Conservation (phyloP, 2,329 filamentous ascomycete species). For the Acephala macrosclerotiorum region DNA sequence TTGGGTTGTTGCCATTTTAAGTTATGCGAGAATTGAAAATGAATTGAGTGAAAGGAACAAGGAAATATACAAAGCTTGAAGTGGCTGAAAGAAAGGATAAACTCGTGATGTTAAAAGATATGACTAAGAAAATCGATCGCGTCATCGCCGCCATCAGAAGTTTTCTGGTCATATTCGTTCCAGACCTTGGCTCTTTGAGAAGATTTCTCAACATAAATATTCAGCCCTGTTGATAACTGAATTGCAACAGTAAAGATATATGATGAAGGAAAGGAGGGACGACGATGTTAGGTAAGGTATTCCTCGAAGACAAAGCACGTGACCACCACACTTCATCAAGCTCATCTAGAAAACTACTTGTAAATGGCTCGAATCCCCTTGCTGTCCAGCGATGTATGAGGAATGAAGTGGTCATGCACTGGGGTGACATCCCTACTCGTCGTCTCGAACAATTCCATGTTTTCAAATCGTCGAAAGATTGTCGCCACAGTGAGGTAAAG, state of each 20-base stretch:
- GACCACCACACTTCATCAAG: background rate
- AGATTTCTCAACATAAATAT: background rate
- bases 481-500: background rate
- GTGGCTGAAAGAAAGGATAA: background rate
- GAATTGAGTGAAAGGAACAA: background rate
- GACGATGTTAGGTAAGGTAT: background rate
- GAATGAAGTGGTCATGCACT: background rate
- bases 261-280: background rate
- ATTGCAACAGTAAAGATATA: background rate
- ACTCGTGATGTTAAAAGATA: background rate
- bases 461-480: constrained; percentile 5
- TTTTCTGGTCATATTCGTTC: background rate
- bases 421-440: background rate
- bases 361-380: constrained; percentile 4
- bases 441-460: constrained; percentile 6
- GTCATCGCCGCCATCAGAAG: background rate
- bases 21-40: background rate
- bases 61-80: background rate
- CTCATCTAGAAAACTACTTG: background rate
- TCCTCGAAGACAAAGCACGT: background rate
- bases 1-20: background rate
- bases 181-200: background rate
- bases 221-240: background rate
- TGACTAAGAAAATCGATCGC: constrained; percentile 10
- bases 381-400: background rate